These are phyloP conservation scores for Aspergillus cristatus DNA, from an alignment of 495 filamentous ascomycete genomes.

Conservation along the genomic window DNA sequence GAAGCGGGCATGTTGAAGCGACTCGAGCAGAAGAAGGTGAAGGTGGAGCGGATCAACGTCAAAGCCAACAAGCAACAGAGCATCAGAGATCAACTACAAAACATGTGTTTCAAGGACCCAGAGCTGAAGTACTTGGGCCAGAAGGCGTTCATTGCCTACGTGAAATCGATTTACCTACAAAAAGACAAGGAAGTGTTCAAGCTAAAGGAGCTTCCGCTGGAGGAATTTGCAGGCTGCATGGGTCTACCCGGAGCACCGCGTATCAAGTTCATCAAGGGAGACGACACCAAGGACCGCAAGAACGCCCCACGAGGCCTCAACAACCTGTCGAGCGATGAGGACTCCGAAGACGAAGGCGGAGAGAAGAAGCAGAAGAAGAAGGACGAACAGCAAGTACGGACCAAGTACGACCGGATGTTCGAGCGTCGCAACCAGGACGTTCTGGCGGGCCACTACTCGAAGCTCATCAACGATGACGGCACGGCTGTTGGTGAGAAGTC, in stretches of 20 bases:
- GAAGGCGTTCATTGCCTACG: constrained; percentile 89
- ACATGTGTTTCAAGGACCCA: constrained; percentile 89
- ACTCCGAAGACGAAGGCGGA: constrained; percentile 43
- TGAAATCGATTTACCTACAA: constrained; percentile 72
- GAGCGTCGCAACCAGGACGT: constrained; percentile 91
- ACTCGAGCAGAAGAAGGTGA: constrained; percentile 80
- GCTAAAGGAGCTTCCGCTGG: constrained; percentile 66
- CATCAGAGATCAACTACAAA: constrained; percentile 75
- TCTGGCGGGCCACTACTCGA: constrained; percentile 84
- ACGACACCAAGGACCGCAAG: constrained; percentile 76
- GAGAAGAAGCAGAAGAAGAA: constrained; percentile 36
- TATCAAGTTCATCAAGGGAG: constrained; percentile 85
- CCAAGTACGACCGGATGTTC: constrained; percentile 95
- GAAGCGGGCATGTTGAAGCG: constrained; percentile 76
- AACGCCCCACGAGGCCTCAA: constrained; percentile 62
- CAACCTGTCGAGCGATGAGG: constrained; percentile 40
- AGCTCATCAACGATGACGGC: constrained; percentile 63
- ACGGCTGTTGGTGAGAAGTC: constrained; percentile 30
- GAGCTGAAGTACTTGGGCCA: constrained; percentile 92
- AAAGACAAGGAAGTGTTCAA: constrained; percentile 91
- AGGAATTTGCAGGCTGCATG: constrained; percentile 74
- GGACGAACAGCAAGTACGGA: constrained; percentile 63
- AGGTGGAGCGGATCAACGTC: constrained; percentile 74
- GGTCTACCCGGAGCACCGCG: constrained; percentile 84
- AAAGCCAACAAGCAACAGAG: constrained; percentile 81